Evolutionary conservation across 83 land plant species (phyloP).

Genomic region (Picea abies): DNA sequence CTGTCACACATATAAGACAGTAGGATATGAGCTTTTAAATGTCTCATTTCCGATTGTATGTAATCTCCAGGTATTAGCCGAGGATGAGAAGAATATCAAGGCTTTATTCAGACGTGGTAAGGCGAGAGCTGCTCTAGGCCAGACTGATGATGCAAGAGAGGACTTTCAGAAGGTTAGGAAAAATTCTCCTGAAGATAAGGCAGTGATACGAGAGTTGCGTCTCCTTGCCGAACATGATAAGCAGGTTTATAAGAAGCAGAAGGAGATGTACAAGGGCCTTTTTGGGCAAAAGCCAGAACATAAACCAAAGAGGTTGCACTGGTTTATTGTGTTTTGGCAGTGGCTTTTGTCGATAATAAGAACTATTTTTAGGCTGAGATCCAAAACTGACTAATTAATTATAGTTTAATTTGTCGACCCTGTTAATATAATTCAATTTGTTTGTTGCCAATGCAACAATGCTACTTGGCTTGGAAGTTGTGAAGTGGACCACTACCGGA

Average conservation of each 20-base stretch:
- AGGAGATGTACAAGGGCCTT: conserved; percentile 90
- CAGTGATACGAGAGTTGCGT: conserved; percentile 69
- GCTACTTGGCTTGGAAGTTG: no score
- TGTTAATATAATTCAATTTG: no score
- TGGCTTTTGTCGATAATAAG: conserved; percentile 53
- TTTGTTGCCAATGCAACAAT: no score
- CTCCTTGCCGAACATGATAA: conserved; percentile 81
- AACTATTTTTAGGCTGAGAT: conserved; percentile 30
- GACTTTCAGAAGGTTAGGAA: conserved; percentile 83
- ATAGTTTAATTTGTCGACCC: no score
- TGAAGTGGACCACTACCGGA: no score
- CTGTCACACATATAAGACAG: not conserved
- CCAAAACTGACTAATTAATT: conserved; percentile 18
- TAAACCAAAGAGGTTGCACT: conserved; percentile 39
- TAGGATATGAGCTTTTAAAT: not conserved
- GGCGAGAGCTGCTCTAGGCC: conserved; percentile 89
- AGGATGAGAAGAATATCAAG: conserved; percentile 89
- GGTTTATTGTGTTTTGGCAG: conserved; percentile 52
- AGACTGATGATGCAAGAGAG: conserved; percentile 85
- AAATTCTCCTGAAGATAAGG: conserved; percentile 82
- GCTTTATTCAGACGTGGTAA: conserved; percentile 94
- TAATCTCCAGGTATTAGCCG: conserved; percentile 75
- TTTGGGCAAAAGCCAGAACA: conserved; percentile 77
- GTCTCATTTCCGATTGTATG: not conserved
- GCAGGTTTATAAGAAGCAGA: conserved; percentile 89